phyloP scores from a whole-genome alignment of 768 basidiomycete genomes.

The Leccinum broughii region DNA sequence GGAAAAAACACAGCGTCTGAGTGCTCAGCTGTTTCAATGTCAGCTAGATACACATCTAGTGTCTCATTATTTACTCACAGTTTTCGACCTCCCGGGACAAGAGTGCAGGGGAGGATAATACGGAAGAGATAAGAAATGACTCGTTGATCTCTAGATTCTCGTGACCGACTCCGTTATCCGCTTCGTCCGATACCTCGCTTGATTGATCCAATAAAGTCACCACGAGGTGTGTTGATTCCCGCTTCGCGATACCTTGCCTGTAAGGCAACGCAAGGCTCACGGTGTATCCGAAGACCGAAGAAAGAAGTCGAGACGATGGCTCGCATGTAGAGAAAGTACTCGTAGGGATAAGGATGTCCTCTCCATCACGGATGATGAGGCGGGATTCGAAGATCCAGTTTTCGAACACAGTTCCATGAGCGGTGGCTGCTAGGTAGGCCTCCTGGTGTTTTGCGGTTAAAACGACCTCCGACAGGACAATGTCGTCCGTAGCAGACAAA shows the following conservation, averaged over 20 bases:
- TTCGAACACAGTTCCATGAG: slow-evolving; percentile 39
- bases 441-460: slow-evolving; percentile 49
- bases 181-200: slow-evolving; percentile 6
- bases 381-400: slow-evolving; percentile 42
- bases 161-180: slow-evolving; percentile 14
- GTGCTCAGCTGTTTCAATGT: background rate
- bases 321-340: slow-evolving; percentile 22
- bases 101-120: slow-evolving; percentile 31
- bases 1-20: slow-evolving; percentile 29
- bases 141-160: slow-evolving; percentile 71
- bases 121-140: slow-evolving; percentile 61
- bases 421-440: slow-evolving; percentile 46
- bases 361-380: slow-evolving; percentile 55
- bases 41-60: background rate
- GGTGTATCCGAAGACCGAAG: slow-evolving; percentile 40
- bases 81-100: slow-evolving; percentile 8
- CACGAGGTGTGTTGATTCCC: slow-evolving; percentile 53
- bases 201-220: slow-evolving; percentile 37
- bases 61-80: slow-evolving; percentile 5
- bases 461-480: slow-evolving; percentile 51
- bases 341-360: slow-evolving; percentile 35
- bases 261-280: slow-evolving; percentile 69
- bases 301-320: slow-evolving; percentile 8
- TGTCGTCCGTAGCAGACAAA: slow-evolving; percentile 29
- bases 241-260: slow-evolving; percentile 61